These are phyloP conservation scores for Hemerocallis citrina DNA, from an alignment of 106 monocot genomes.

Conservation along the genomic window DNA sequence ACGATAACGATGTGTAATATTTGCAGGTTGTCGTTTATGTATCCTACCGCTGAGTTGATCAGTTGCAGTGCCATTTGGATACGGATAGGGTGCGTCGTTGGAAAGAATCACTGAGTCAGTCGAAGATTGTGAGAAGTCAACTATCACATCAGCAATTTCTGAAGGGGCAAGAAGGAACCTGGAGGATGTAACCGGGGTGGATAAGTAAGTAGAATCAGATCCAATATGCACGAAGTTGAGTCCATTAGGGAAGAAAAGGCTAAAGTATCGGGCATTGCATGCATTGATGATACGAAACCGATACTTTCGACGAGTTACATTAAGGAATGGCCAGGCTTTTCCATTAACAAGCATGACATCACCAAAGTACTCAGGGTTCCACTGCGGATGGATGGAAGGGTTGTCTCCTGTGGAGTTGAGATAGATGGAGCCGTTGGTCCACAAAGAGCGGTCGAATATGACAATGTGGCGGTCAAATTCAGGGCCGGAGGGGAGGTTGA, in stretches of 20 bases:
- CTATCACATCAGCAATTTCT: slow-evolving; percentile 59
- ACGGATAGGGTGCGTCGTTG: slow-evolving; percentile 55
- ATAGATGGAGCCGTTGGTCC: slow-evolving; percentile 57
- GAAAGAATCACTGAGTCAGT: slow-evolving; percentile 15
- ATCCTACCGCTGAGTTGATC: slow-evolving; percentile 32
- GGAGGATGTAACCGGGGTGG: slow-evolving; percentile 13
- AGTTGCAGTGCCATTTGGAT: slow-evolving; percentile 41
- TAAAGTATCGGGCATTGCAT: slow-evolving; percentile 66
- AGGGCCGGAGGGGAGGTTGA: slow-evolving; percentile 38
- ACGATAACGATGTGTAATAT: too few species aligned
- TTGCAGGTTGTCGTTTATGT: too few species aligned
- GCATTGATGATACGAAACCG: slow-evolving; percentile 83
- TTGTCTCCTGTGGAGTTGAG: slow-evolving; percentile 66
- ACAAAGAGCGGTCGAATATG: slow-evolving; percentile 62
- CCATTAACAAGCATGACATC: slow-evolving; percentile 70
- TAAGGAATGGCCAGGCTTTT: slow-evolving; percentile 69
- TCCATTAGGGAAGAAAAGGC: slow-evolving; percentile 50
- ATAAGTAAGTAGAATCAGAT: slow-evolving; percentile 48
- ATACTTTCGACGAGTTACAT: slow-evolving; percentile 41
- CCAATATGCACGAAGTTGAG: slow-evolving; percentile 47
- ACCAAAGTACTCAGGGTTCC: slow-evolving; percentile 93
- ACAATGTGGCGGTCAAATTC: slow-evolving; percentile 43
- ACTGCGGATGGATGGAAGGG: slow-evolving; percentile 67
- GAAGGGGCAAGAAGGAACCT: slow-evolving; percentile 58
- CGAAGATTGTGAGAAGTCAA: too few species aligned